Evolutionary conservation across 2,329 filamentous ascomycete genomes (phyloP), one percentile per base, ranked within the genome.

Genomic region (Didymella pinodella): DNA sequence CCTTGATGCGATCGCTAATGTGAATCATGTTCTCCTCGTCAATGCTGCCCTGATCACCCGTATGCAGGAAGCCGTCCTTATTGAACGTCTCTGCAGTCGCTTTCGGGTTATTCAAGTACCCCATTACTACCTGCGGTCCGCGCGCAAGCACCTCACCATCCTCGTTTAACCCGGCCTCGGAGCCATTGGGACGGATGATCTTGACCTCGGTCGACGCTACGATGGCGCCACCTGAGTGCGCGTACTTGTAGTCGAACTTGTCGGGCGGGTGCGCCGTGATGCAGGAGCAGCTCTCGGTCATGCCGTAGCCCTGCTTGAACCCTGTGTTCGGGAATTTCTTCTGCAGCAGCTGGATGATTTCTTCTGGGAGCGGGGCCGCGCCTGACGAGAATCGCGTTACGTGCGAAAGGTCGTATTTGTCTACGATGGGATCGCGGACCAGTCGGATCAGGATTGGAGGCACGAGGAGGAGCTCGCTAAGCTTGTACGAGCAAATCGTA

Each of bases 281-380:
- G 63, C 85, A 88, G 2, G 79, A 82, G 70, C 86, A 89, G 0
- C 81, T 84, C 71, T 89, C 88, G 0, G 88, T 90, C 86, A 90
- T 89, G 28, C 88, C 88, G 65, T 89, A 90, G 1, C 86, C 86
- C 67, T 89, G 87, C 65, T 86, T 86, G 73, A 89, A 87, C 0
- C 85, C 85, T 0, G 83, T 86, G 1, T 81, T 75, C 0, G 86
- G 87, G 65, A 88, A 89, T 47, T 81, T 83, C 59, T 80, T 77
- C 57, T 84, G 74, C 14, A 89, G 76, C 25, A 83, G 78, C 25
- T 83, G 80, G 16, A 89, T 78, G 53, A 90, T 83, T 68, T 89
- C 79, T 59, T 82, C 82, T 22, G 82, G 81, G 2, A 88, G 65
- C 0, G 87, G 87, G 0, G 87, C 87, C 0, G 87, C 86, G 7